Conservation (phyloP, 768 basidiomycete species). For the Suillus plorans region DNA sequence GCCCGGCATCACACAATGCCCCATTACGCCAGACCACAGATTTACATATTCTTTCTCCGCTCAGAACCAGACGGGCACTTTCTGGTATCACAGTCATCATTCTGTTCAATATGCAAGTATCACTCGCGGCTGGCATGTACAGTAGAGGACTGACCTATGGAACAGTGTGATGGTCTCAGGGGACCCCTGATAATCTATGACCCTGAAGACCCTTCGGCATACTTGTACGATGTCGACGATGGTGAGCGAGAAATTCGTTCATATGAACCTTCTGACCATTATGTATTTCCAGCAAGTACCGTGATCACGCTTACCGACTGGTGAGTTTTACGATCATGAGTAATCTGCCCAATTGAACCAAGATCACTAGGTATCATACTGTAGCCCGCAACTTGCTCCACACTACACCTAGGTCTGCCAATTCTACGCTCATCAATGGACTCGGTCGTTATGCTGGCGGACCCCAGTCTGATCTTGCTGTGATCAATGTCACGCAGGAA, state of each 20-base stretch:
- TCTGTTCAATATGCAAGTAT: constrained; percentile 36
- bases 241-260: constrained; percentile 20
- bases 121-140: neutral
- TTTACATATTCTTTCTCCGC: constrained; percentile 26
- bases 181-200: constrained; percentile 41
- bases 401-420: constrained; percentile 11
- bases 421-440: constrained; percentile 42
- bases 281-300: constrained; percentile 29
- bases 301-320: constrained; percentile 46
- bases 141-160: neutral
- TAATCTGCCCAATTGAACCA: neutral
- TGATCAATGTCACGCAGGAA: constrained; percentile 32
- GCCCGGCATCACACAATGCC: constrained; percentile 34
- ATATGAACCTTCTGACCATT: neutral
- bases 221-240: constrained; percentile 45
- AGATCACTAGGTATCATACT: constrained; percentile 16
- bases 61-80: constrained; percentile 24
- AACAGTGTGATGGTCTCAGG: constrained; percentile 22
- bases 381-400: constrained; percentile 20
- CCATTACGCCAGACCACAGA: constrained; percentile 16
- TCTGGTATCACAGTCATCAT: constrained; percentile 37
- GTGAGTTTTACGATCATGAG: constrained; percentile 9
- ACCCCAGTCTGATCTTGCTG: constrained; percentile 28
- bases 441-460: constrained; percentile 35
- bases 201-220: constrained; percentile 37